phyloP scores from a whole-genome alignment of 2,329 filamentous ascomycete species.

The Magnaporthales sp. region DNA sequence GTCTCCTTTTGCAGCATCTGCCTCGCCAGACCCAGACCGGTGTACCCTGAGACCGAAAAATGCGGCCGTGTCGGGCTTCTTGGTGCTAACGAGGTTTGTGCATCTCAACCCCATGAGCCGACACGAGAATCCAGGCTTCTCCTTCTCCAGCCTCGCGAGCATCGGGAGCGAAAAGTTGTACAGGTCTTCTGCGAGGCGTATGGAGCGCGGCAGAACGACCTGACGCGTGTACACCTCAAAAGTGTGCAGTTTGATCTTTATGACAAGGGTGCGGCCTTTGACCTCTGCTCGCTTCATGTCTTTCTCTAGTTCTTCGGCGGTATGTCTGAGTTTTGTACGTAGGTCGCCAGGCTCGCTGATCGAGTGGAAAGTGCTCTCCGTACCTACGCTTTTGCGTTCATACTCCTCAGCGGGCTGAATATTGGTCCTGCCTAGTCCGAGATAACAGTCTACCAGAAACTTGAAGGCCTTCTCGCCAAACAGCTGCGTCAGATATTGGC shows the following conservation, averaged over 20 bases:
- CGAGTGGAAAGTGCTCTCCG: slow-evolving; percentile 84
- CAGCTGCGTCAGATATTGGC: slow-evolving; percentile 64
- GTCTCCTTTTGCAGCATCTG: slow-evolving; percentile 10
- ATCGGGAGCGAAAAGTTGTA: slow-evolving; percentile 78
- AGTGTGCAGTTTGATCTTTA: slow-evolving; percentile 91
- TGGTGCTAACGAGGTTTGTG: slow-evolving; percentile 79
- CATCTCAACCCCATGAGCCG: slow-evolving; percentile 84
- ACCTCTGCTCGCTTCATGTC: slow-evolving; percentile 72
- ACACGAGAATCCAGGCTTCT: slow-evolving; percentile 69
- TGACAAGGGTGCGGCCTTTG: slow-evolving; percentile 81
- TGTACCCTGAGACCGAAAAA: slow-evolving; percentile 64
- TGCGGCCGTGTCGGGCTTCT: slow-evolving; percentile 64
- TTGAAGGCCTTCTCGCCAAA: slow-evolving; percentile 89
- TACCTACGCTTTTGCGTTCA: slow-evolving; percentile 88
- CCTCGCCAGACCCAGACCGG: slow-evolving; percentile 12
- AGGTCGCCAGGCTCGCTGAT: slow-evolving; percentile 61
- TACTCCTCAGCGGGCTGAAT: slow-evolving; percentile 83
- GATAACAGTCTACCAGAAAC: slow-evolving; percentile 75
- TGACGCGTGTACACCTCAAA: slow-evolving; percentile 89
- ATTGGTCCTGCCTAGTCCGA: slow-evolving; percentile 78
- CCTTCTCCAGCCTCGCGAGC: slow-evolving; percentile 73
- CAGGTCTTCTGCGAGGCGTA: slow-evolving; percentile 69
- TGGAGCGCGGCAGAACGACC: slow-evolving; percentile 61
- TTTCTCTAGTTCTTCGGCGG: slow-evolving; percentile 77
- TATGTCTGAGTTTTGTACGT: slow-evolving; percentile 68